Evolutionary conservation across 306 rosid genomes (phyloP).

Genomic region (Neltuma alba): DNA sequence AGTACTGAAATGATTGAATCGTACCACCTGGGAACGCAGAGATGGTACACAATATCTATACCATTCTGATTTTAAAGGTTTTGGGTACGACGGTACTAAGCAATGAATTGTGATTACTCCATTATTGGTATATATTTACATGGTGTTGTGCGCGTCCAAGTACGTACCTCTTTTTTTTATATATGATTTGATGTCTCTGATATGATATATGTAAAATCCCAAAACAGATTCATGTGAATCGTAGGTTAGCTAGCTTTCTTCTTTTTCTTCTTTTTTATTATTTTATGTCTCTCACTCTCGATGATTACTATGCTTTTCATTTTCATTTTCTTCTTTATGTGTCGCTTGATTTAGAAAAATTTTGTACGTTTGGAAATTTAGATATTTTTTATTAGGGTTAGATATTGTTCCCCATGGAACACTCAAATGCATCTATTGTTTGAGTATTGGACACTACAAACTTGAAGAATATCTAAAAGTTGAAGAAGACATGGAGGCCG

Average conservation of each 20-base stretch:
- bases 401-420: not conserved
- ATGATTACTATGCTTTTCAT: not conserved
- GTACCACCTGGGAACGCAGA: not conserved
- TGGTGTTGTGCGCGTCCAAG: not conserved
- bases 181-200: not conserved
- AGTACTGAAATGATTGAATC: not conserved
- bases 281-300: not conserved
- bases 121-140: not conserved
- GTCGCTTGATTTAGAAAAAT: not conserved
- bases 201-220: not conserved
- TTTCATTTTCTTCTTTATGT: not conserved
- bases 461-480: not conserved
- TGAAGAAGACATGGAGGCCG: not conserved
- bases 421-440: not conserved
- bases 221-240: not conserved
- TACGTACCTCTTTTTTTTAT: not conserved
- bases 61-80: not conserved
- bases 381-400: not conserved
- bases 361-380: not conserved
- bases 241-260: not conserved
- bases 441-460: not conserved
- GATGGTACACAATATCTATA: not conserved
- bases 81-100: not conserved
- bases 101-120: not conserved
- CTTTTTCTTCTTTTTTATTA: not conserved